Evolutionary conservation across 305 asterid genomes (phyloP).

Genomic region (Plantago rigida): DNA sequence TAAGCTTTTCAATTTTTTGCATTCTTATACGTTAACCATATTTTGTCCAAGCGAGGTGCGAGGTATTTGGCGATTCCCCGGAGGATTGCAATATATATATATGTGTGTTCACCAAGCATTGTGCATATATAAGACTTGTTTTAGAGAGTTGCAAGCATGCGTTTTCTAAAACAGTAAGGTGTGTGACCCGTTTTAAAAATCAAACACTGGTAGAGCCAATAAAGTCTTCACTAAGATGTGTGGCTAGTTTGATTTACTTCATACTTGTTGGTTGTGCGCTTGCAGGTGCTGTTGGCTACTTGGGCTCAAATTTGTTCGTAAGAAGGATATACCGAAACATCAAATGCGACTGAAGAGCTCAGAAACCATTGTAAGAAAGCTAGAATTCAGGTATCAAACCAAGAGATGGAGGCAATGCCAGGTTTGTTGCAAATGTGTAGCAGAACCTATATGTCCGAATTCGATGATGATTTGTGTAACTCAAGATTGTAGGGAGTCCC

Average conservation of each 20-base stretch:
- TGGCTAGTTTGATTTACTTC: not conserved
- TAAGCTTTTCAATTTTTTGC: slow-evolving; percentile 22
- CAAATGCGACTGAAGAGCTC: slow-evolving; percentile 42
- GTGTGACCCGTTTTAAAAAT: too few species aligned
- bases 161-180: too few species aligned
- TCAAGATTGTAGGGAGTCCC: slow-evolving; percentile 28
- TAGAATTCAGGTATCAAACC: slow-evolving; percentile 16
- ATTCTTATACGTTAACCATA: not conserved
- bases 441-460: slow-evolving; percentile 2
- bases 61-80: too few species aligned
- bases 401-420: slow-evolving; percentile 13
- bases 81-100: too few species aligned
- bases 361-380: slow-evolving; percentile 14
- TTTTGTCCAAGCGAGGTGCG: too few species aligned
- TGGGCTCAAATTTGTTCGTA: slow-evolving; percentile 52
- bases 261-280: slow-evolving; percentile 3
- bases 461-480: slow-evolving; percentile 29
- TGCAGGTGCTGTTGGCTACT: slow-evolving; percentile 52
- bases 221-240: not conserved
- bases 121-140: too few species aligned
- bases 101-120: too few species aligned
- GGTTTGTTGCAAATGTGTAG: slow-evolving; percentile 10
- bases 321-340: slow-evolving; percentile 61
- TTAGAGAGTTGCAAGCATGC: too few species aligned
- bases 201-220: too few species aligned